These are phyloP conservation scores for Zygosaccharomyces sapae DNA, from an alignment of 1,139 yeast species.

Conservation along the genomic window DNA sequence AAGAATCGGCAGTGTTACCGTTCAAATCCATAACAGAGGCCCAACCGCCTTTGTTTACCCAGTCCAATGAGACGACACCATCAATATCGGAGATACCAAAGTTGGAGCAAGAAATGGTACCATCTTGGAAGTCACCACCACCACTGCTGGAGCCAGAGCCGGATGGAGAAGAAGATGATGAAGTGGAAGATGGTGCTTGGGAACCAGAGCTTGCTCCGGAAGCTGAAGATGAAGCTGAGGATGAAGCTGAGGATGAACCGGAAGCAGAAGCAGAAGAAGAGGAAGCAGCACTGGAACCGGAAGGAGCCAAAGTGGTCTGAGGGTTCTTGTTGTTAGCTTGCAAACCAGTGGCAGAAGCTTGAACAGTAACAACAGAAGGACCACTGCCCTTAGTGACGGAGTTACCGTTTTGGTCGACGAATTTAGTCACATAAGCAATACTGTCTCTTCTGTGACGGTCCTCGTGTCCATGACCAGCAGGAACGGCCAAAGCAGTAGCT, in stretches of 20 bases:
- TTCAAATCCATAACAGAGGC: slow-evolving; percentile 68
- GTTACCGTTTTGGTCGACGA: slow-evolving; percentile 41
- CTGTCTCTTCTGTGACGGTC: slow-evolving; percentile 49
- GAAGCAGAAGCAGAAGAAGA: slow-evolving; percentile 16
- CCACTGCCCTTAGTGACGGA: slow-evolving; percentile 27
- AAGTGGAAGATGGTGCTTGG: slow-evolving; percentile 12
- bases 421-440: slow-evolving; percentile 51
- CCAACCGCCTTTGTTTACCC: slow-evolving; percentile 88
- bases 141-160: slow-evolving; percentile 31
- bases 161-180: slow-evolving; percentile 38
- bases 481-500: slow-evolving; percentile 25
- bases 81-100: slow-evolving; percentile 73
- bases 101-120: slow-evolving; percentile 63
- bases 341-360: slow-evolving; percentile 15
- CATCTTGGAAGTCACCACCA: slow-evolving; percentile 59
- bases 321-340: slow-evolving; percentile 9
- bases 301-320: slow-evolving; percentile 25
- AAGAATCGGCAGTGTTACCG: slow-evolving; percentile 59
- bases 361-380: slow-evolving; percentile 19
- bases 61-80: slow-evolving; percentile 82
- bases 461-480: slow-evolving; percentile 46
- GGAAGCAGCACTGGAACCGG: slow-evolving; percentile 19
- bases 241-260: neutral
- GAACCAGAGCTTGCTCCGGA: slow-evolving; percentile 16
- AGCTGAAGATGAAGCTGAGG: neutral